Percentiles rank a stretch among this genome's conserved stretches.
Evolutionary conservation across 164 flowering plant genomes (phyloP).

Genomic region (Litsea cubeba): DNA sequence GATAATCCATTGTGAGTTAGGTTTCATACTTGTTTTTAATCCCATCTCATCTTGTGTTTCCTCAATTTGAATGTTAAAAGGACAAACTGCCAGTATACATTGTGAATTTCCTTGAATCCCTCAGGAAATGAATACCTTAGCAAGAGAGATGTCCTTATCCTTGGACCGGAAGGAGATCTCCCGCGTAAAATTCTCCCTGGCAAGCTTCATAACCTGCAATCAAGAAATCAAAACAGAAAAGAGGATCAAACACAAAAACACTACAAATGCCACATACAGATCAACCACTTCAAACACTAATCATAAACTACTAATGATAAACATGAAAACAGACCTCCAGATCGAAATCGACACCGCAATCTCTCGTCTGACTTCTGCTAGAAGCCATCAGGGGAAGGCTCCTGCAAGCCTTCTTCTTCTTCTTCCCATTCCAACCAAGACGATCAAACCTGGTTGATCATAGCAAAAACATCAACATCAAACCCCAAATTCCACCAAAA

Average conservation of each 20-base stretch:
- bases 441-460: conserved; percentile 28
- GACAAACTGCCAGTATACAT: background rate
- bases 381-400: conserved; percentile 18
- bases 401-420: conserved; percentile 20
- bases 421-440: conserved; percentile 19
- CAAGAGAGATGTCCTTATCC: conserved; percentile 61
- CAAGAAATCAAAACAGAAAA: background rate
- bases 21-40: too few species aligned
- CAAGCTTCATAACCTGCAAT: conserved; percentile 41
- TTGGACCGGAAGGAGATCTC: conserved; percentile 58
- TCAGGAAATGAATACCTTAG: conserved; percentile 30
- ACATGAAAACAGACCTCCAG: conserved; percentile 22
- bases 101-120: background rate
- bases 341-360: conserved; percentile 13
- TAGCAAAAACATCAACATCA: background rate
- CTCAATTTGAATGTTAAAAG: background rate
- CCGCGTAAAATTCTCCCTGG: conserved; percentile 50
- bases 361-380: conserved; percentile 24
- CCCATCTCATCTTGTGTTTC: too few species aligned
- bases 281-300: background rate
- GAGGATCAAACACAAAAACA: background rate
- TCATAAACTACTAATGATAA: background rate
- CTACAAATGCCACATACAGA: background rate
- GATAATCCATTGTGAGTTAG: too few species aligned
- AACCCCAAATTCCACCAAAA: background rate